Percentiles rank a stretch among this genome's conserved stretches.
These are phyloP conservation scores for Orbilia javanica DNA, from an alignment of 2,329 filamentous ascomycete genomes.

Conservation along the genomic window DNA sequence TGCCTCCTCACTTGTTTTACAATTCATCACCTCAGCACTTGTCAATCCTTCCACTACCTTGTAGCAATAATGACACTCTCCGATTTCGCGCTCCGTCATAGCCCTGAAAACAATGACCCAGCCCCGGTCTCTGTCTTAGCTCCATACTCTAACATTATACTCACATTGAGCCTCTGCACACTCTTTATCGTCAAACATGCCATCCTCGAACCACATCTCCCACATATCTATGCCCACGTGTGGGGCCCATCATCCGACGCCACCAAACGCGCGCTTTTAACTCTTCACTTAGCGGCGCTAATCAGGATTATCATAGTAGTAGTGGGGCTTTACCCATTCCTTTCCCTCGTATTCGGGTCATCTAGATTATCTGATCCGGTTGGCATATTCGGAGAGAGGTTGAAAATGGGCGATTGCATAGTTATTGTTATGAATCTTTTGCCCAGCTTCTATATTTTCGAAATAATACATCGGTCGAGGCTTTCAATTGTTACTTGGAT, in stretches of 20 bases:
- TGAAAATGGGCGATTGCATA: constrained; percentile 5
- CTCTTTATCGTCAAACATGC: background rate
- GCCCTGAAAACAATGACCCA: constrained; percentile 10
- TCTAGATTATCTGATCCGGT: background rate
- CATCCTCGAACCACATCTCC: constrained; percentile 12
- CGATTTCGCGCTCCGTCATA: constrained; percentile 1
- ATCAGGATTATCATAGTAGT: background rate
- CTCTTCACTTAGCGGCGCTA: background rate
- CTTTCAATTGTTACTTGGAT: constrained; percentile 12
- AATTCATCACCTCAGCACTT: background rate
- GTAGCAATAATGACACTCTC: background rate
- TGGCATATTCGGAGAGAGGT: background rate
- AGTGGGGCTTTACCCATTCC: background rate
- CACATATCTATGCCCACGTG: constrained; percentile 2
- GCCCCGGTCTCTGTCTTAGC: background rate
- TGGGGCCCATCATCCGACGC: background rate
- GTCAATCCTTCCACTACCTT: background rate
- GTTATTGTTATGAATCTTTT: background rate
- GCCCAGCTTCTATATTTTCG: constrained; percentile 7
- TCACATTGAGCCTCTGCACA: background rate
- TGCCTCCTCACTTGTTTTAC: background rate
- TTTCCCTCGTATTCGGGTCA: background rate
- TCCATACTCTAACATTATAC: constrained; percentile 1
- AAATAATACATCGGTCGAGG: constrained; percentile 3
- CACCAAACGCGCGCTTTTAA: constrained; percentile 1